phyloP scores from a whole-genome alignment of 192 early-diverging fungal genomes.

The Nowakowskiella sp. region DNA sequence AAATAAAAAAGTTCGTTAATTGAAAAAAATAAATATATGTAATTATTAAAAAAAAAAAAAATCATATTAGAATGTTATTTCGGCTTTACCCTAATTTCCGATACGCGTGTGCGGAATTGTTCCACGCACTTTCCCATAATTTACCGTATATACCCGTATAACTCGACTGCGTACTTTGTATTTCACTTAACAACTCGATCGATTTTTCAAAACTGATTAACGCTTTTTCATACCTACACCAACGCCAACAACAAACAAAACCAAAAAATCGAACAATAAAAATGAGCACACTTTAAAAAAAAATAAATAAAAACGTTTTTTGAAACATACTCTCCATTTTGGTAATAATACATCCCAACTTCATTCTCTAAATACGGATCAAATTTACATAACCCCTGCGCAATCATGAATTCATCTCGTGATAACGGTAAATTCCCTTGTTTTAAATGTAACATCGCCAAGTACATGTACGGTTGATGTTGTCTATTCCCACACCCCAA shows the following conservation, averaged over 20 bases:
- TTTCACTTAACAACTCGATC: conserved; percentile 21
- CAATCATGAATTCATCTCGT: conserved; percentile 47
- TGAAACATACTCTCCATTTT: conserved; percentile 32
- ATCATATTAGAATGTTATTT: neutral
- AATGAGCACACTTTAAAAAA: neutral
- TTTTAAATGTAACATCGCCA: conserved; percentile 71
- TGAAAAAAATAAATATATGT: too few species aligned
- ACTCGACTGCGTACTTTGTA: neutral
- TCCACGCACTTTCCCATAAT: conserved; percentile 55
- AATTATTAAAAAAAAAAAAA: too few species aligned
- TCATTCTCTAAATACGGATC: conserved; percentile 71
- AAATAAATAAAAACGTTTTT: neutral
- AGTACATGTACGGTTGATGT: conserved; percentile 61
- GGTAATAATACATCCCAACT: conserved; percentile 54
- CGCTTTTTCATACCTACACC: conserved; percentile 42
- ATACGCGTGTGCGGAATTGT: conserved; percentile 62
- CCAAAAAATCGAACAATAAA: neutral
- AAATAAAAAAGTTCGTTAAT: too few species aligned
- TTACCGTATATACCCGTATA: conserved; percentile 10
- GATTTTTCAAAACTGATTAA: conserved; percentile 46
- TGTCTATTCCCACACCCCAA: conserved; percentile 36
- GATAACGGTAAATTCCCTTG: conserved; percentile 50
- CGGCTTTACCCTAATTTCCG: conserved; percentile 46
- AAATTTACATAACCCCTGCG: conserved; percentile 38
- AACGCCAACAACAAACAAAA: neutral